These are phyloP conservation scores for Melastoma malabathricum DNA, from an alignment of 345 rosid genomes.

Conservation along the genomic window DNA sequence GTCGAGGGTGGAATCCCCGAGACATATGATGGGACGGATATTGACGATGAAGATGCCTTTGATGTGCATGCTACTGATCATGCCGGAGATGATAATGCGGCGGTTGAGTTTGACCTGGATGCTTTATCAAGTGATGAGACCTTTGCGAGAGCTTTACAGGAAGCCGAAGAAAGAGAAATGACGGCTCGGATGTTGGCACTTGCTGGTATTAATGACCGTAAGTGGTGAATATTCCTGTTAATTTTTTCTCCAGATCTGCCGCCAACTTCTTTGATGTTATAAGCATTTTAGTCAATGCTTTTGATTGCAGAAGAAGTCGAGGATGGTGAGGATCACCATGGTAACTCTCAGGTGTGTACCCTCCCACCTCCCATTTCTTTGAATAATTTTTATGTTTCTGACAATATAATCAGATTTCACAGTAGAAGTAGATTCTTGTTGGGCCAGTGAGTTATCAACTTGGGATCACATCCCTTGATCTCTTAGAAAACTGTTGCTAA, in stretches of 20 bases:
- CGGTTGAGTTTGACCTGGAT: conserved; percentile 33
- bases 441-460: too few species aligned
- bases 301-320: conserved; percentile 40
- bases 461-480: too few species aligned
- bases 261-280: too few species aligned
- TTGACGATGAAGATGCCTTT: conserved; percentile 40
- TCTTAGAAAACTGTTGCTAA: too few species aligned
- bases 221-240: conserved; percentile 12
- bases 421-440: too few species aligned
- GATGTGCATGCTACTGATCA: conserved; percentile 44
- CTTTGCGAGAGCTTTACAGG: conserved; percentile 86
- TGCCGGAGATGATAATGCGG: conserved; percentile 16
- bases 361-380: too few species aligned
- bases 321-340: conserved; percentile 37
- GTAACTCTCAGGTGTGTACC: conserved; percentile 45
- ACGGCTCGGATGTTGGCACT: conserved; percentile 67
- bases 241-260: neutral
- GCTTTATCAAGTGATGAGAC: conserved; percentile 73
- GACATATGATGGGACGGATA: conserved; percentile 23
- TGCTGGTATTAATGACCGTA: conserved; percentile 49
- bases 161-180: conserved; percentile 84
- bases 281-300: neutral
- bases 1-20: conserved; percentile 4
- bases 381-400: too few species aligned
- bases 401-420: too few species aligned